A percentile compares a stretch with the other conserved stretches of the same genome.
phyloP scores from a whole-genome alignment of 129 eudicot species.

The Deinandra increscens region DNA sequence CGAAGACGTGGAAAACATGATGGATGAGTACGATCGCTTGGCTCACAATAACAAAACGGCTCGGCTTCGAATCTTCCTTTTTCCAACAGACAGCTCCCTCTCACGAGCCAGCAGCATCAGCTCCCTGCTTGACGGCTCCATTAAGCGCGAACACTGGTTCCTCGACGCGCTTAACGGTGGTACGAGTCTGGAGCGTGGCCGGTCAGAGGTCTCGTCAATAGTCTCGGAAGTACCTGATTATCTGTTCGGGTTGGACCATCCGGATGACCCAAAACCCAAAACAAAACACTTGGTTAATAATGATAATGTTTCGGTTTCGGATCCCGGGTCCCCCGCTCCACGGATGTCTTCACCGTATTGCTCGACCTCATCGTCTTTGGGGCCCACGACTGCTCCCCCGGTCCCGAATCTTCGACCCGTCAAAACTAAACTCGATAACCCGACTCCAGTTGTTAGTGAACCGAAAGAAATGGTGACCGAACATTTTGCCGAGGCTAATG shows the following conservation, averaged over 20 bases:
- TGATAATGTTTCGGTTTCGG: conserved; percentile 52
- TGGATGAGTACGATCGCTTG: conserved; percentile 87
- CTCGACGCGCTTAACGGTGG: conserved; percentile 83
- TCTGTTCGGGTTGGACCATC: conserved; percentile 72
- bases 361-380: conserved; percentile 62
- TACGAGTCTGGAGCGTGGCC: conserved; percentile 57
- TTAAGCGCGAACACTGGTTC: conserved; percentile 85
- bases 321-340: conserved; percentile 79
- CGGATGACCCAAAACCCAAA: conserved; percentile 52
- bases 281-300: conserved; percentile 21
- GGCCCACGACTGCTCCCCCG: conserved; percentile 29
- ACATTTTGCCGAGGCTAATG: conserved; percentile 24
- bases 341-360: conserved; percentile 54
- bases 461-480: conserved; percentile 37
- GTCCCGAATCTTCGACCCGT: conserved; percentile 73
- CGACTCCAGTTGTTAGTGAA: conserved; percentile 33
- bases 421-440: conserved; percentile 46
- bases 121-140: conserved; percentile 79
- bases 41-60: conserved; percentile 48
- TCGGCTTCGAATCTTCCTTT: conserved; percentile 78
- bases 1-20: conserved; percentile 94
- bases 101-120: conserved; percentile 72
- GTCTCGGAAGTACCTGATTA: conserved; percentile 90
- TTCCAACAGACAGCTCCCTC: conserved; percentile 40
- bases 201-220: conserved; percentile 82